Conservation (phyloP, 768 basidiomycete genomes). For the Multifurca ochricompacta region DNA sequence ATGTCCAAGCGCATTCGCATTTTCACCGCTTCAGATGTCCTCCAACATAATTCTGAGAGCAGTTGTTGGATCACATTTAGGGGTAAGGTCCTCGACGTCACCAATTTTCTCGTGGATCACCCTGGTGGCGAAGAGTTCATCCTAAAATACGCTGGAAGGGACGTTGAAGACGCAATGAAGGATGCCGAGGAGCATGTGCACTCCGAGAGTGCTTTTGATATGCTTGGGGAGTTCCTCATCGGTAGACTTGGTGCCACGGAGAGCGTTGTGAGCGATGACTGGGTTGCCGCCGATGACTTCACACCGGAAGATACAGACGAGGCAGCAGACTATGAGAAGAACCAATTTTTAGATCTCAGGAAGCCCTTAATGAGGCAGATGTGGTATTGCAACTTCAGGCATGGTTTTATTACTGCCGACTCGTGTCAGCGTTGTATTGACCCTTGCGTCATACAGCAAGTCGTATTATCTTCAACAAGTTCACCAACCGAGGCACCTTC, state of each 20-base stretch:
- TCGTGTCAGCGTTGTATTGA: not conserved
- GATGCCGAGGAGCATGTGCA: slow-evolving; percentile 79
- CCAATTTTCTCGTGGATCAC: slow-evolving; percentile 77
- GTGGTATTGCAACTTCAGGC: slow-evolving; percentile 82
- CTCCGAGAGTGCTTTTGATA: slow-evolving; percentile 83
- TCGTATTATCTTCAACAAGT: slow-evolving; percentile 94
- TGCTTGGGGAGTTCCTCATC: slow-evolving; percentile 82
- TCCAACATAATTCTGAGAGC: slow-evolving; percentile 43
- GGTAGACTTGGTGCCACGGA: slow-evolving; percentile 75
- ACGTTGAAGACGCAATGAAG: slow-evolving; percentile 75
- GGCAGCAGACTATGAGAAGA: slow-evolving; percentile 75
- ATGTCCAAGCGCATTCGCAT: slow-evolving; percentile 66
- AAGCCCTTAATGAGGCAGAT: slow-evolving; percentile 82
- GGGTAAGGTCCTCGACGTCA: slow-evolving; percentile 87
- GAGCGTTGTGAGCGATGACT: slow-evolving; percentile 75
- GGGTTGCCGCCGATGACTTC: slow-evolving; percentile 86
- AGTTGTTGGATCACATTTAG: slow-evolving; percentile 80
- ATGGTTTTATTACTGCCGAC: slow-evolving; percentile 20
- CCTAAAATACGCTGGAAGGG: slow-evolving; percentile 73
- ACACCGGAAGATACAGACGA: slow-evolving; percentile 85
- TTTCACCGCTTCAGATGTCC: slow-evolving; percentile 69
- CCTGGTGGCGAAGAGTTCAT: slow-evolving; percentile 94
- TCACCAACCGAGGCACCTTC: slow-evolving; percentile 88
- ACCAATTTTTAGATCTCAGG: slow-evolving; percentile 84
- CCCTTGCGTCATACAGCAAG: slow-evolving; percentile 46